Evolutionary conservation across 768 basidiomycete genomes (phyloP).

Genomic region (Phaeotremella skinneri): DNA sequence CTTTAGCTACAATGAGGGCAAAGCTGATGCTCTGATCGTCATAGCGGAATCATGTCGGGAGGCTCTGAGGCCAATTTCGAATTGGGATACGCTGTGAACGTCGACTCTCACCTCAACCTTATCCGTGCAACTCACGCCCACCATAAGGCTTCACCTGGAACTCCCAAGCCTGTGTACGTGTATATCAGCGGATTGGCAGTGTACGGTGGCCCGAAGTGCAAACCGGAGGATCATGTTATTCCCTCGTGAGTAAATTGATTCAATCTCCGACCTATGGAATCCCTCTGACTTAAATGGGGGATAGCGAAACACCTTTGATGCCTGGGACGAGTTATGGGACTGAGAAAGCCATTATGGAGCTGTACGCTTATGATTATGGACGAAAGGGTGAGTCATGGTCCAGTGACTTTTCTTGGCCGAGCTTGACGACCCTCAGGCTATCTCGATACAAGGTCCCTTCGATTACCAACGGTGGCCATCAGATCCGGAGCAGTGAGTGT

Average conservation of each 20-base stretch:
- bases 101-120: constrained; percentile 48
- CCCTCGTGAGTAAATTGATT: constrained; percentile 35
- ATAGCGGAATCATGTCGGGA: constrained; percentile 63
- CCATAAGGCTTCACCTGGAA: constrained; percentile 21
- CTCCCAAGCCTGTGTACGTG: constrained; percentile 45
- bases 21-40: neutral
- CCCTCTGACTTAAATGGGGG: neutral
- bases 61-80: constrained; percentile 64
- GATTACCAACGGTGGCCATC: constrained; percentile 50
- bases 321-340: constrained; percentile 50
- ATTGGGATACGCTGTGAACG: constrained; percentile 54
- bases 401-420: neutral
- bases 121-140: constrained; percentile 41
- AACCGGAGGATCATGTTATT: constrained; percentile 41
- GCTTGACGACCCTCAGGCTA: constrained; percentile 30
- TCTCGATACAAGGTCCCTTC: constrained; percentile 48
- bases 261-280: neutral
- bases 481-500: constrained; percentile 46
- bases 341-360: constrained; percentile 49
- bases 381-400: constrained; percentile 39
- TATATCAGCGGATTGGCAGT: constrained; percentile 50
- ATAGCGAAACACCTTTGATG: constrained; percentile 46
- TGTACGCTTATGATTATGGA: constrained; percentile 51
- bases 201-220: constrained; percentile 48
- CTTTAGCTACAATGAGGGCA: neutral